These are phyloP conservation scores for Ammopiptanthus mongolicus DNA, from an alignment of 306 rosid species.

Conservation along the genomic window DNA sequence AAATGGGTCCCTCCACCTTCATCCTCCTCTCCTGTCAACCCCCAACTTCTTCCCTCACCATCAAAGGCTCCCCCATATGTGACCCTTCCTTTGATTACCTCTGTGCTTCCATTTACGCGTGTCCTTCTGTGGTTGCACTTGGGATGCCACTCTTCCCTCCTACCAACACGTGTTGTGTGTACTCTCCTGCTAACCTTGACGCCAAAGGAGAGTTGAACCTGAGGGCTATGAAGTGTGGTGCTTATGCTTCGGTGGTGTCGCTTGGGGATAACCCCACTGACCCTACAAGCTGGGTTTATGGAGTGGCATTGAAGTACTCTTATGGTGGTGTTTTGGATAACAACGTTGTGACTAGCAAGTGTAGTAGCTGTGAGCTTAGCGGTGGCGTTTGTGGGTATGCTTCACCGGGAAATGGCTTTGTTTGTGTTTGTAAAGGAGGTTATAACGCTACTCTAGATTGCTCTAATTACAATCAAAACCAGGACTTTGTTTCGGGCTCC, in stretches of 20 bases:
- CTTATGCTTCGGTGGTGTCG: slow-evolving; percentile 43
- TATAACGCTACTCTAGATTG: slow-evolving; percentile 55
- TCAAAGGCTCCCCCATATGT: slow-evolving; percentile 34
- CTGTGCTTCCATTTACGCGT: slow-evolving; percentile 57
- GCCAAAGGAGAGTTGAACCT: slow-evolving; percentile 42
- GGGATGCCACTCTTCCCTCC: slow-evolving; percentile 53
- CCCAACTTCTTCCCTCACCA: slow-evolving; percentile 37
- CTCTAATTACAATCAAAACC: slow-evolving; percentile 15
- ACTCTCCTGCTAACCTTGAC: slow-evolving; percentile 52
- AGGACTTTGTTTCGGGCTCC: slow-evolving; percentile 29
- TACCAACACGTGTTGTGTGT: slow-evolving; percentile 60
- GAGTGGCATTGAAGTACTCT: slow-evolving; percentile 46
- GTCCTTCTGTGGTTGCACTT: slow-evolving; percentile 42
- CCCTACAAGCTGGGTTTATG: slow-evolving; percentile 53
- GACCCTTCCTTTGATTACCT: slow-evolving; percentile 48
- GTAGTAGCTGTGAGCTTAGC: slow-evolving; percentile 50
- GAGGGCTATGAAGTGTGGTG: slow-evolving; percentile 30
- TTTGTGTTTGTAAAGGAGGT: slow-evolving; percentile 53
- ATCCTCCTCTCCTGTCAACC: slow-evolving; percentile 55
- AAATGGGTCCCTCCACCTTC: slow-evolving; percentile 53
- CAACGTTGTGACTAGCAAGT: slow-evolving; percentile 30
- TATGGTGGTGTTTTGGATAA: slow-evolving; percentile 32
- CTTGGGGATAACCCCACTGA: slow-evolving; percentile 48
- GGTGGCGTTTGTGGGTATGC: slow-evolving; percentile 65
- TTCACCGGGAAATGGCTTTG: slow-evolving; percentile 33